Conservation (phyloP, 495 filamentous ascomycete genomes). For the Delitschia confertaspora region DNA sequence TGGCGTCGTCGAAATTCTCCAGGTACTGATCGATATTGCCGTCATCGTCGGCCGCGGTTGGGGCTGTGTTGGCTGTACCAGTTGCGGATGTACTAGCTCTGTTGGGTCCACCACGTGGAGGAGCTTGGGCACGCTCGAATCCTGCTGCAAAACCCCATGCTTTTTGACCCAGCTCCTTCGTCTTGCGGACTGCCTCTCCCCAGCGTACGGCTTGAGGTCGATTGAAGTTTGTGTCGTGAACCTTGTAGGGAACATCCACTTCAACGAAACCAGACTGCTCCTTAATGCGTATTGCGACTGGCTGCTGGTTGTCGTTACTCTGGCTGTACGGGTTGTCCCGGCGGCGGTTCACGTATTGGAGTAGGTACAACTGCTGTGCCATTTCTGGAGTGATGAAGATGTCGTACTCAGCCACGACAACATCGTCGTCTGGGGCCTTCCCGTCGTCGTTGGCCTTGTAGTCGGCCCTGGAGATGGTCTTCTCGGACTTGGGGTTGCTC, state of each 20-base stretch:
- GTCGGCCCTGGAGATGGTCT: neutral
- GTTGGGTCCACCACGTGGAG: neutral
- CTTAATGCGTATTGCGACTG: conserved; percentile 57
- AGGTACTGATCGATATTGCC: conserved; percentile 38
- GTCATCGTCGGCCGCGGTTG: conserved; percentile 28
- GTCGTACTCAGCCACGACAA: conserved; percentile 52
- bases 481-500: neutral
- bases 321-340: conserved; percentile 49
- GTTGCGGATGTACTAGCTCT: conserved; percentile 4
- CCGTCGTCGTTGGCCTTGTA: neutral
- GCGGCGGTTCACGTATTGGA: conserved; percentile 59
- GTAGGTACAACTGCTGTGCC: conserved; percentile 45
- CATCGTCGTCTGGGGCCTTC: conserved; percentile 41
- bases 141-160: conserved; percentile 49
- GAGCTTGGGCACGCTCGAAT: conserved; percentile 36
- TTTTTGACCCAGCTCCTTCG: conserved; percentile 50
- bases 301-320: conserved; percentile 44
- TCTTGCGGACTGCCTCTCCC: conserved; percentile 55
- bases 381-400: conserved; percentile 46
- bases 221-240: conserved; percentile 55
- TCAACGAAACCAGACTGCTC: conserved; percentile 60
- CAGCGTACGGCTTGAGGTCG: conserved; percentile 54
- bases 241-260: conserved; percentile 60
- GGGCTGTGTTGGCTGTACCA: neutral
- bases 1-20: conserved; percentile 41